Percentiles rank a stretch among this genome's conserved stretches.
These are phyloP conservation scores for Chaetomium olivaceum DNA, from an alignment of 2,329 filamentous ascomycete genomes.

Conservation along the genomic window DNA sequence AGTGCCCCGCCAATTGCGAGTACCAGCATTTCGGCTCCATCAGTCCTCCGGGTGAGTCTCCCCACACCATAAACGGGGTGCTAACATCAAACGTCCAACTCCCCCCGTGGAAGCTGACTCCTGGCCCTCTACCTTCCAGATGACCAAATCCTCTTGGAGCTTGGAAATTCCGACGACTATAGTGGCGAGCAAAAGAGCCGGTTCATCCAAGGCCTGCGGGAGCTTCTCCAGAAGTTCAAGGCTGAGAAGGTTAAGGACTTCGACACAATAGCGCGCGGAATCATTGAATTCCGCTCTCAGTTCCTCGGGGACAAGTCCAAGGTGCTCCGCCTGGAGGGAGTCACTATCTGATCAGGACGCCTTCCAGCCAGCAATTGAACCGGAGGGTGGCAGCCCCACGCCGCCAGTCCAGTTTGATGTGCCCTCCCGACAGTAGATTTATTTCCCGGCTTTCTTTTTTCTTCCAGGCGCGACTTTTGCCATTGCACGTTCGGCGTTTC, in stretches of 20 bases:
- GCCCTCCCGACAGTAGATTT: conserved; percentile 19
- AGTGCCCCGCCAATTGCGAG: conserved; percentile 68
- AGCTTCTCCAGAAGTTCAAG: conserved; percentile 61
- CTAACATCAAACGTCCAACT: conserved; percentile 38
- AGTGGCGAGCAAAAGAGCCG: conserved; percentile 59
- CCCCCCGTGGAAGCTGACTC: conserved; percentile 53
- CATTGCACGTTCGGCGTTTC: conserved; percentile 16
- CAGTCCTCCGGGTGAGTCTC: conserved; percentile 70
- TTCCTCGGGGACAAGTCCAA: conserved; percentile 66
- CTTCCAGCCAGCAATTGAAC: neutral
- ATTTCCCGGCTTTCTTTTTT: conserved; percentile 1
- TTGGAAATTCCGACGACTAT: conserved; percentile 67
- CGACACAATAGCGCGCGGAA: conserved; percentile 64
- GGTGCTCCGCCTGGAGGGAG: conserved; percentile 58
- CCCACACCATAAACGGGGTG: conserved; percentile 28
- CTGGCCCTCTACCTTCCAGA: conserved; percentile 52
- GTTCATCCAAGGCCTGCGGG: conserved; percentile 63
- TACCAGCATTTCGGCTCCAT: conserved; percentile 79
- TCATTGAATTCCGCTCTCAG: conserved; percentile 65
- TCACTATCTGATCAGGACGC: conserved; percentile 37
- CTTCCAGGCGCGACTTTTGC: conserved; percentile 14
- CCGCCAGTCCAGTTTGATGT: neutral
- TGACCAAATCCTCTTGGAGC: conserved; percentile 70
- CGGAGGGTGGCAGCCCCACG: neutral
- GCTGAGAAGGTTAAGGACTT: conserved; percentile 64